A percentile compares a stretch with the other conserved stretches of the same genome.
These are phyloP conservation scores for Claviceps purpurea DNA, from an alignment of 2,329 filamentous ascomycete genomes.

Conservation along the genomic window DNA sequence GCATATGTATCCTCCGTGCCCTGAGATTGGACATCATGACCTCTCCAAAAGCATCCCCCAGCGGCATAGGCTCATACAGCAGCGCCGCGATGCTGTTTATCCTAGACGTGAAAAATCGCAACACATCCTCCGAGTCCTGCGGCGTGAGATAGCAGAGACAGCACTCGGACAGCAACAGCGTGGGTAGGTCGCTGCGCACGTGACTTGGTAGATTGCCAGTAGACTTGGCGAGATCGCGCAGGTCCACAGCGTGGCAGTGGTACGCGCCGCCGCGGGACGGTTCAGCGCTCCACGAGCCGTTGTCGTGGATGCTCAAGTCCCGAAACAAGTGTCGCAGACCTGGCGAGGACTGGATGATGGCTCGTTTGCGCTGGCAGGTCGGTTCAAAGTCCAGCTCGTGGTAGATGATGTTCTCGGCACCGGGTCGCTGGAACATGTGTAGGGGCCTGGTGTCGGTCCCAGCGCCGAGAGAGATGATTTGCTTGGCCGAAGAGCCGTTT, in stretches of 20 bases:
- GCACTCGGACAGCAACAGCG: constrained; percentile 84
- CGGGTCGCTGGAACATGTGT: constrained; percentile 45
- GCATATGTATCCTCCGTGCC: constrained; percentile 67
- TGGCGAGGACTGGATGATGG: constrained; percentile 33
- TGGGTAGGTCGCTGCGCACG: constrained; percentile 50
- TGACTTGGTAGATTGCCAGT: constrained; percentile 2
- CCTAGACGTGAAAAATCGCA: constrained; percentile 48
- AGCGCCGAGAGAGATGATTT: constrained; percentile 85
- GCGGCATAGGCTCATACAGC: constrained; percentile 80
- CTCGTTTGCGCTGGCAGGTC: constrained; percentile 56
- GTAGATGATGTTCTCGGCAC: constrained; percentile 45
- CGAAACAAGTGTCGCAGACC: constrained; percentile 25
- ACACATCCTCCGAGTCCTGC: constrained; percentile 46
- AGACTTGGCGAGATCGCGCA: constrained; percentile 40
- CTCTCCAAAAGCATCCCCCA: constrained; percentile 72
- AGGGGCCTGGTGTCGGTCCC: constrained; percentile 88
- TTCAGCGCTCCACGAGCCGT: constrained; percentile 28
- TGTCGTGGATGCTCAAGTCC: constrained; percentile 16
- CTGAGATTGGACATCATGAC: constrained; percentile 89
- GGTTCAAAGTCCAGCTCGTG: constrained; percentile 84
- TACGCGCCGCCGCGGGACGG: constrained; percentile 30
- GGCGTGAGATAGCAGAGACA: constrained; percentile 80
- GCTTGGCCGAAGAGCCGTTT: constrained; percentile 31
- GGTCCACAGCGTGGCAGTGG: constrained; percentile 53
- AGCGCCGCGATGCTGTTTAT: constrained; percentile 44